Conservation (phyloP, 2,329 filamentous ascomycete species). For the Penicillium paneum region DNA sequence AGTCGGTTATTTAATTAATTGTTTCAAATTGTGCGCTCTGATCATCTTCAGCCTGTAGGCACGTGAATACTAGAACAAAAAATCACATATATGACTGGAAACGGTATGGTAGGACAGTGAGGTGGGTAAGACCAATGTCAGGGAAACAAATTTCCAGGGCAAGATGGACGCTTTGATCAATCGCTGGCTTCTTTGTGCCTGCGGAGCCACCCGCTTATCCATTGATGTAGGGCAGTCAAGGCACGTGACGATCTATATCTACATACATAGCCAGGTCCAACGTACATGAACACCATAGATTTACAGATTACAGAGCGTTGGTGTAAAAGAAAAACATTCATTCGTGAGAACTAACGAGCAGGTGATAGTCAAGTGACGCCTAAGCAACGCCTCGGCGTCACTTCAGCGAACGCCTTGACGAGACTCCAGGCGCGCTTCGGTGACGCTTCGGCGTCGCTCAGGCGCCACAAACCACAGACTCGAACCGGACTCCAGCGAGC, state of each 20-base stretch:
- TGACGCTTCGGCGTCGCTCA: too few relatives aligned
- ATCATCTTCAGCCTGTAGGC: neutral
- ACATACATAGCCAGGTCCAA: too few relatives aligned
- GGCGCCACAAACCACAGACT: too few relatives aligned
- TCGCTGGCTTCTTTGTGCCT: neutral
- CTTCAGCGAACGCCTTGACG: too few relatives aligned
- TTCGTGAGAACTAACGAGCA: neutral
- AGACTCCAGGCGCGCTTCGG: too few relatives aligned
- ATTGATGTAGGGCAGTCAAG: neutral
- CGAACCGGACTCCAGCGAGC: neutral
- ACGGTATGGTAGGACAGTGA: too few relatives aligned
- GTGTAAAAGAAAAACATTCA: neutral
- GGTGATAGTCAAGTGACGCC: neutral
- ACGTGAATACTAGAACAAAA: neutral
- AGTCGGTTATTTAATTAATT: neutral
- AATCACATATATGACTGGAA: too few relatives aligned
- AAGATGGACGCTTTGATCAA: neutral
- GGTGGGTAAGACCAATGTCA: neutral
- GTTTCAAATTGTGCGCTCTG: neutral
- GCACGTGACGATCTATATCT: neutral
- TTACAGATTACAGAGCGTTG: neutral
- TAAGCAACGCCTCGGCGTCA: neutral
- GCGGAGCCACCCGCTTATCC: too few relatives aligned
- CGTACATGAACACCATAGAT: neutral
- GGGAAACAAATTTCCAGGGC: neutral